A percentile compares a stretch with the other conserved stretches of the same genome.
phyloP scores from a whole-genome alignment of 345 rosid species.

The Rhodamnia argentea region DNA sequence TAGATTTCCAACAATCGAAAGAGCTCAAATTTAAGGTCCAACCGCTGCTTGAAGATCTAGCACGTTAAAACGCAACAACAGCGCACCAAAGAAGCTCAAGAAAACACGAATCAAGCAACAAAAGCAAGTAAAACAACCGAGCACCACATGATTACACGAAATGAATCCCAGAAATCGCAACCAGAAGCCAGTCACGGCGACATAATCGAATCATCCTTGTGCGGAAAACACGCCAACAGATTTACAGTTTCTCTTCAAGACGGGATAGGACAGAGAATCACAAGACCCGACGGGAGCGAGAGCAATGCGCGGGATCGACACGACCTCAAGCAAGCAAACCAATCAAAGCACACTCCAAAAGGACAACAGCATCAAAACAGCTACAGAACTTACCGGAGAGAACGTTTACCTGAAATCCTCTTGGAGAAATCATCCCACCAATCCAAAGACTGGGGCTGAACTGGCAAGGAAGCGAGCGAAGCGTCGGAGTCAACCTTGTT shows the following conservation, averaged over 20 bases:
- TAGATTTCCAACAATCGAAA: background rate
- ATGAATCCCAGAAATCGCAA: background rate
- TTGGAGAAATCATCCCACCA: constrained; percentile 77
- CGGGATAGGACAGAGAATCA: background rate
- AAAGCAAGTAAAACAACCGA: background rate
- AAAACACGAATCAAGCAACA: background rate
- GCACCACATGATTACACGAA: background rate
- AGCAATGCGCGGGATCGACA: background rate
- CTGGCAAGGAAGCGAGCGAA: constrained; percentile 15
- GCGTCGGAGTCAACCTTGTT: constrained; percentile 59
- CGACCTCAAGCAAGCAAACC: background rate
- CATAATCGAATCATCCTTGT: background rate
- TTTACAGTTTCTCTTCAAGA: background rate
- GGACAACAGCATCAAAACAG: background rate
- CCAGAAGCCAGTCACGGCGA: background rate
- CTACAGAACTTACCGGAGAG: background rate
- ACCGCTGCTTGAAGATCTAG: background rate
- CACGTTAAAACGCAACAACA: background rate
- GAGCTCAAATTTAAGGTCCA: background rate
- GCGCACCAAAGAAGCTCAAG: background rate
- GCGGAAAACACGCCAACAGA: background rate
- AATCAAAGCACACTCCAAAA: background rate
- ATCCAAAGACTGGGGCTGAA: constrained; percentile 31
- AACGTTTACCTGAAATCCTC: constrained; percentile 52
- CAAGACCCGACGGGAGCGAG: background rate